phyloP scores from a whole-genome alignment of 805 yeast genomes.

The Dipodascopsis uninucleata region DNA sequence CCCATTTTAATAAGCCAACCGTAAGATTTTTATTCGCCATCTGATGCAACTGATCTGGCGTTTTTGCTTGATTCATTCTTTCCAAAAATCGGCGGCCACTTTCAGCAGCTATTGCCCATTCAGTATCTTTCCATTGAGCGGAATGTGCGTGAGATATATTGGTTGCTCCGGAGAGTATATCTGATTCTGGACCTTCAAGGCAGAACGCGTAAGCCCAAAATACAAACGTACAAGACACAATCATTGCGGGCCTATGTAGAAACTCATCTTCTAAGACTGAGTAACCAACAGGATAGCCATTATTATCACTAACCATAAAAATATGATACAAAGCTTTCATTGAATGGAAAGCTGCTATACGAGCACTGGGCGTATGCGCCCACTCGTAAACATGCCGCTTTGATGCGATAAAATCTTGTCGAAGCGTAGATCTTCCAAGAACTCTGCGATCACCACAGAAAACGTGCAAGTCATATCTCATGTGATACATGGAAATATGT shows the following conservation, averaged over 20 bases:
- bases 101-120: conserved; percentile 25
- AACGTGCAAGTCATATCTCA: conserved; percentile 74
- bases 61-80: conserved; percentile 44
- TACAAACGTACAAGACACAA: conserved; percentile 32
- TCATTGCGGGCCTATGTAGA: conserved; percentile 32
- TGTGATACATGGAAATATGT: conserved; percentile 47
- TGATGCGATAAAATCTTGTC: conserved; percentile 48
- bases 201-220: conserved; percentile 38
- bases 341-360: conserved; percentile 52
- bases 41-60: conserved; percentile 27
- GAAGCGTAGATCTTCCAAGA: conserved; percentile 61
- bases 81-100: conserved; percentile 42
- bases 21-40: conserved; percentile 47
- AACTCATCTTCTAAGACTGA: conserved; percentile 30
- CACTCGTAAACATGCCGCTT: conserved; percentile 50
- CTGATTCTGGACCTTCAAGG: conserved; percentile 35
- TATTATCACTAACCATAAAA: conserved; percentile 14
- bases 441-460: conserved; percentile 79
- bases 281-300: conserved; percentile 21
- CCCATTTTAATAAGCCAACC: conserved; percentile 49
- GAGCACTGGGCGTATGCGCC: conserved; percentile 44
- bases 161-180: conserved; percentile 12
- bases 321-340: conserved; percentile 34
- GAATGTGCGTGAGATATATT: neutral
- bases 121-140: conserved; percentile 14